Evolutionary conservation across 148 eudicot genomes (phyloP).

Genomic region (Rhododendron molle): DNA sequence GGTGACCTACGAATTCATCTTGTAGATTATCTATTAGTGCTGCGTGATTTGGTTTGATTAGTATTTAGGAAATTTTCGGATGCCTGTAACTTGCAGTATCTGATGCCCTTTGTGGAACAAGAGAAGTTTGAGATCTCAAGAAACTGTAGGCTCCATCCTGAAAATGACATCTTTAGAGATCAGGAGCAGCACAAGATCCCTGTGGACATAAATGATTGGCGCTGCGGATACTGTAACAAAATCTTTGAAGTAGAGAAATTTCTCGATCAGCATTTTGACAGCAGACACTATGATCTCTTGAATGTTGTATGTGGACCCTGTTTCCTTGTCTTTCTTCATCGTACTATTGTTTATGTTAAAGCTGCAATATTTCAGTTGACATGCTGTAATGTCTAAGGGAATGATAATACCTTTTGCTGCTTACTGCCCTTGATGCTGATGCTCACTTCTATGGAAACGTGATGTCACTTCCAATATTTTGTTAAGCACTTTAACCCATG

Average conservation of each 20-base stretch:
- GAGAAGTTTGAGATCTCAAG: slow-evolving; percentile 61
- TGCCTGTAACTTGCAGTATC: slow-evolving; percentile 50
- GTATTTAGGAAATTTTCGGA: background rate
- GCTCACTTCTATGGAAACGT: background rate
- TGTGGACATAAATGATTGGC: slow-evolving; percentile 73
- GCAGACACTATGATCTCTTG: slow-evolving; percentile 67
- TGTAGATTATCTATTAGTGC: background rate
- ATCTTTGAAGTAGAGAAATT: slow-evolving; percentile 60
- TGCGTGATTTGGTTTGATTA: background rate
- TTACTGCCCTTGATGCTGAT: background rate
- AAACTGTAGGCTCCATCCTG: slow-evolving; percentile 74
- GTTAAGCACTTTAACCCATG: background rate
- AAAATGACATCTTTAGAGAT: slow-evolving; percentile 77
- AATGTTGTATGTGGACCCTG: slow-evolving; percentile 50
- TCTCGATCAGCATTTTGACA: slow-evolving; percentile 81
- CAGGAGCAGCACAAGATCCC: slow-evolving; percentile 85
- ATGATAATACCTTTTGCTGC: background rate
- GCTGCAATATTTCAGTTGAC: slow-evolving; percentile 6
- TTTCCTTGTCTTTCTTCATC: background rate
- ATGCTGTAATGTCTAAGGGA: background rate
- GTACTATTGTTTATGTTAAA: background rate
- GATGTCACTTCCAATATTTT: background rate
- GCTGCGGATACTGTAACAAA: slow-evolving; percentile 91
- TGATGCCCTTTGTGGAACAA: slow-evolving; percentile 81
- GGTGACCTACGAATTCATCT: slow-evolving; percentile 26